phyloP scores from a whole-genome alignment of 75 land plant species.

The Sequoiadendron giganteum region DNA sequence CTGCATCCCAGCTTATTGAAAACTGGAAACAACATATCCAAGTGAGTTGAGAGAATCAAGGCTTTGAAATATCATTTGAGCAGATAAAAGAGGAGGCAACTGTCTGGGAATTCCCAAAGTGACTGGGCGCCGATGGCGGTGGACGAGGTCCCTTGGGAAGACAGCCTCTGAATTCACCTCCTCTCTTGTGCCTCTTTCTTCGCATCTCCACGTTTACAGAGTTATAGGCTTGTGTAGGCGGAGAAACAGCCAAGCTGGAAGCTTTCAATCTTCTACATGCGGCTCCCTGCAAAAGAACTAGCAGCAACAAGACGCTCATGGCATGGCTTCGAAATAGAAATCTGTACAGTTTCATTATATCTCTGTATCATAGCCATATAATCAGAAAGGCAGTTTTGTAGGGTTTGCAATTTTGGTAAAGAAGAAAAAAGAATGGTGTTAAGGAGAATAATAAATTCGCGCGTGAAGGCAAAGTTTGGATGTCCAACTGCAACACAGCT shows the following conservation, averaged over 20 bases:
- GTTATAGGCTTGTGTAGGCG: not conserved
- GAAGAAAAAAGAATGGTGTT: too few relatives aligned
- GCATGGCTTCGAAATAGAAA: too few relatives aligned
- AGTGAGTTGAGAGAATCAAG: not conserved
- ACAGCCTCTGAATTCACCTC: not conserved
- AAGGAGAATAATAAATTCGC: too few relatives aligned
- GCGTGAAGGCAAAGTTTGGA: too few relatives aligned
- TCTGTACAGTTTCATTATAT: too few relatives aligned
- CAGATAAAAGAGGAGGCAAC: not conserved
- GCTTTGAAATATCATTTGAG: not conserved
- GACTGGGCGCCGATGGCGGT: conserved; percentile 6
- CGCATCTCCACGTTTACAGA: not conserved
- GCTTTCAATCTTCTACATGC: not conserved
- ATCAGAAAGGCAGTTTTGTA: too few relatives aligned
- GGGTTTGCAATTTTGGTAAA: too few relatives aligned
- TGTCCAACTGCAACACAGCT: too few relatives aligned
- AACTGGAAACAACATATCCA: too few relatives aligned
- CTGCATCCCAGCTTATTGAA: too few relatives aligned
- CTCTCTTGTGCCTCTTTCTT: not conserved
- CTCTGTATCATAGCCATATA: too few relatives aligned
- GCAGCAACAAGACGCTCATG: not conserved
- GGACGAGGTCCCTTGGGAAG: not conserved
- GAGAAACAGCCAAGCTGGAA: not conserved
- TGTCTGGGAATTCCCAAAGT: conserved; percentile 3
- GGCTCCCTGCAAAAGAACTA: not conserved